Conservation (phyloP, 2,329 filamentous ascomycete species). For the Acarospora socialis region DNA sequence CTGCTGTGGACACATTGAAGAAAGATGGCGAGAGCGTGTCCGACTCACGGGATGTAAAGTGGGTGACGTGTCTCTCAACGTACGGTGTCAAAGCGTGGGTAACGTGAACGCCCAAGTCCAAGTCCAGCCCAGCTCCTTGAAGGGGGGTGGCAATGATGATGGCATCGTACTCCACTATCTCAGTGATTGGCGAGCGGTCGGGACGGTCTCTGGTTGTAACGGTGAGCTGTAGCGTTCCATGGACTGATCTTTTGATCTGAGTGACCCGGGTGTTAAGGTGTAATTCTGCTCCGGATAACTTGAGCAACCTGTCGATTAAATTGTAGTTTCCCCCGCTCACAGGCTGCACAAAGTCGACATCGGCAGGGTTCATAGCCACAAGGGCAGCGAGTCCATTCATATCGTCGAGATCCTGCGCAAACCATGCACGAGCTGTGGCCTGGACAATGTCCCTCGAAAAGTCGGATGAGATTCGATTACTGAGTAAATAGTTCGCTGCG, state of each 20-base stretch:
- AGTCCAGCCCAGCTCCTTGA: not conserved
- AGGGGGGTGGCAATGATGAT: not conserved
- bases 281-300: not conserved
- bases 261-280: not conserved
- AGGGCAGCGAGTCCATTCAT: not conserved
- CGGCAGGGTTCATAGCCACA: not conserved
- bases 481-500: not conserved
- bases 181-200: not conserved
- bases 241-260: not conserved
- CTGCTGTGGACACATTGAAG: not conserved
- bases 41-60: not conserved
- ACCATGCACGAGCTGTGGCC: slow-evolving; percentile 1
- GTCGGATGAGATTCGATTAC: not conserved
- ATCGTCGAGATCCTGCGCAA: not conserved
- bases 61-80: not conserved
- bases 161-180: not conserved
- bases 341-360: not conserved
- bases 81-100: not conserved
- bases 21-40: not conserved
- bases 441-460: not conserved
- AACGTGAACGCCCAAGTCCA: not conserved
- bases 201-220: not conserved
- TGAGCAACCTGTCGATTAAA: not conserved
- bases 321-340: not conserved
- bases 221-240: not conserved